Evolutionary conservation across 78 protist species (phyloP).

Genomic region (Dictyostelium citrinum): DNA sequence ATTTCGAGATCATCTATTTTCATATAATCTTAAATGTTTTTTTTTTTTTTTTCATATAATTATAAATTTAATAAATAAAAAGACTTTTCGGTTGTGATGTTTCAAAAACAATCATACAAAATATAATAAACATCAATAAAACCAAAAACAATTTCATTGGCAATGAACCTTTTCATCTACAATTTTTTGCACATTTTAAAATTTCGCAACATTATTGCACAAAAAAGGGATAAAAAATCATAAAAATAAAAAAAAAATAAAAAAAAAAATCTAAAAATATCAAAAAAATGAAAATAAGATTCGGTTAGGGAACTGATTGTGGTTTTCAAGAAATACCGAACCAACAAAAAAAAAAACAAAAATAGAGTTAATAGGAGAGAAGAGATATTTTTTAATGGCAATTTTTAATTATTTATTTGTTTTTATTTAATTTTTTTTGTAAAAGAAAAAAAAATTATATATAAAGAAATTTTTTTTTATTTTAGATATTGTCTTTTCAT

Average conservation of each 20-base stretch:
- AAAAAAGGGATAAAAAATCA: not conserved
- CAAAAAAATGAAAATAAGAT: not conserved
- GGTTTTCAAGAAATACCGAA: not conserved
- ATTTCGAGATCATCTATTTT: not conserved
- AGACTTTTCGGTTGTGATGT: not conserved
- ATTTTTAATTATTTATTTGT: not conserved
- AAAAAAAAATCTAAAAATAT: no score
- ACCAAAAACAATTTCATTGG: not conserved
- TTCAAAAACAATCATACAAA: not conserved
- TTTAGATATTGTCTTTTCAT: not conserved
- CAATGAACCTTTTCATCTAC: not conserved
- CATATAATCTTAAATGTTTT: not conserved
- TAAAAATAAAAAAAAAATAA: no score
- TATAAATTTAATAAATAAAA: not conserved
- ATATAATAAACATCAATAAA: not conserved
- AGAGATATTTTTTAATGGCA: not conserved
- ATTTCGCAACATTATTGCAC: not conserved
- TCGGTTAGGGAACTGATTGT: not conserved
- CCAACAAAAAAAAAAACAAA: not conserved
- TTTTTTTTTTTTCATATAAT: not conserved
- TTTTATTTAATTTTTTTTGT: not conserved
- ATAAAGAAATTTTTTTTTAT: not conserved
- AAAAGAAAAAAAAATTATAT: not conserved
- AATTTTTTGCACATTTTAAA: not conserved
- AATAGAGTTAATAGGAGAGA: not conserved